Base-by-base conservation (phyloP, 2,329 filamentous ascomycete genomes). In the Cytospora paraplurivora region DNA sequence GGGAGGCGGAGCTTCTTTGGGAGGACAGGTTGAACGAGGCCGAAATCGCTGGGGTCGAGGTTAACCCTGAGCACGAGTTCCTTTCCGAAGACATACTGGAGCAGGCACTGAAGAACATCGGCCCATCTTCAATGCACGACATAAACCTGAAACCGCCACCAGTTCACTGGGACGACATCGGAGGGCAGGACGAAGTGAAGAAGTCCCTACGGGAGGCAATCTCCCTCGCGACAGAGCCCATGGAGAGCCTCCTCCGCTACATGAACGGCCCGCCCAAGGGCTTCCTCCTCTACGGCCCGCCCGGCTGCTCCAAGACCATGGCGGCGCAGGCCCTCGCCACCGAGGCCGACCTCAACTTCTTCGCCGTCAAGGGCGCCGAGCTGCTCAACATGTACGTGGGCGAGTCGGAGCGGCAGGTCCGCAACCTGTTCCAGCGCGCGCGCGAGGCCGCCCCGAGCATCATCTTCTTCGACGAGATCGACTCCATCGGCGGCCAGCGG, bases 391-490 rank as follows among this genome's bases (percentile, higher is more conserved):
- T 96, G 91, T 98, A 97, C 76, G 93, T 98, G 19, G 94, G 94
- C 66, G 94, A 98, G 75, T 94, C 93, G 1, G 94, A 98, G 77
- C 87, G 92, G 12, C 88, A 90, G 8, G 85, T 97, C 50, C 87
- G 94, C 44, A 90, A 92, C 62, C 86, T 97, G 1, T 97, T 98
- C 74, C 85, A 88, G 59, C 91, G 93, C 69, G 94, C 94, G 1
- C 84, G 90, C 50, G 88, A 89, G n/a, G 93, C 93, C 10, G 88
- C 88, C 58, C 94, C 94, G 0, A 93, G 91, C 73, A 94, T 97
- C 76, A 93, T 98, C 70, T 98, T 97, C 81, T 97, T 97, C 69
- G 93, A 98, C 74, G 93, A 98, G 75, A 95, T 98, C 70, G 93
- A 98, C 76, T 88, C 91, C 5, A 94, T 98, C 67, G 90, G 76